Conservation (phyloP, 257 asterid genomes). For the Solanum arcanum region DNA sequence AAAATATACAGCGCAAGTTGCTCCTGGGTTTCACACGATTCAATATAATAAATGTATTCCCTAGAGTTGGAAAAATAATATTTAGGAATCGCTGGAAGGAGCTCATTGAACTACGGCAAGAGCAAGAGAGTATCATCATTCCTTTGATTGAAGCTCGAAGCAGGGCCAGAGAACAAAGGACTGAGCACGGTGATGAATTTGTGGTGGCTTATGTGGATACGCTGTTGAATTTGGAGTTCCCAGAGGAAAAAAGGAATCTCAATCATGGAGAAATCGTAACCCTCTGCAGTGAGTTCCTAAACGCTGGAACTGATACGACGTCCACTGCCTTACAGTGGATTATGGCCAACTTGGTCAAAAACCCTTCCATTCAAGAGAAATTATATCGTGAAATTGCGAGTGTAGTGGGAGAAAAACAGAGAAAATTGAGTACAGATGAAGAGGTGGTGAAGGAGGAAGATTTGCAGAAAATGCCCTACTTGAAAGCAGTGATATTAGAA, state of each 20-base stretch:
- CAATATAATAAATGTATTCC: not conserved
- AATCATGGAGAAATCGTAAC: not conserved
- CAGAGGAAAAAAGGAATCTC: not conserved
- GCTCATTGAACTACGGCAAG: not conserved
- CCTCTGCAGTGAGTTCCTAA: not conserved
- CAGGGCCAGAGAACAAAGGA: not conserved
- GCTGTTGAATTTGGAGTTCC: not conserved
- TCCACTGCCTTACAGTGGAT: not conserved
- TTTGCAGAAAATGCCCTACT: not conserved
- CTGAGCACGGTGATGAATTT: not conserved
- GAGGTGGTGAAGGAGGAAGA: not conserved
- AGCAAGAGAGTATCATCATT: not conserved
- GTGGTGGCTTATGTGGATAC: not conserved
- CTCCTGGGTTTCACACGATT: not conserved
- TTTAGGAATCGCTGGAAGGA: not conserved
- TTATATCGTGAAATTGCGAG: not conserved
- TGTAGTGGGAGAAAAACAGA: not conserved
- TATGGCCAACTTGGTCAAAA: not conserved
- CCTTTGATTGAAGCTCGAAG: not conserved
- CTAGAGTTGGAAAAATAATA: not conserved
- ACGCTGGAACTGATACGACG: not conserved
- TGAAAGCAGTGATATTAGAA: not conserved
- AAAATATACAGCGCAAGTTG: not conserved
- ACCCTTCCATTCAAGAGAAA: not conserved
- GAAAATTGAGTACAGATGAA: not conserved